These are phyloP conservation scores for Fraxinus angustifolia DNA, from an alignment of 305 asterid species.

Conservation along the genomic window DNA sequence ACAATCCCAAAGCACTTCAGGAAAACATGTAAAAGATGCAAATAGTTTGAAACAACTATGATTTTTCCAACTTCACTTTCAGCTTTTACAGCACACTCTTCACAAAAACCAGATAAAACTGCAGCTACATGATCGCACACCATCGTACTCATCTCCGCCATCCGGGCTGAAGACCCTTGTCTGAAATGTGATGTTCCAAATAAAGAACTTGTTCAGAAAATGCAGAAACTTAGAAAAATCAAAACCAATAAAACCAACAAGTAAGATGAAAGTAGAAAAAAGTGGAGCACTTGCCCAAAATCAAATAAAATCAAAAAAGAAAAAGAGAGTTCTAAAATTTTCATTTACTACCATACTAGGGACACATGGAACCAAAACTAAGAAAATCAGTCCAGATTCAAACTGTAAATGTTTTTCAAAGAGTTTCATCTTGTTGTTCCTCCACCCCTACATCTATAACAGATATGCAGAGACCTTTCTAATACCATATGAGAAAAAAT, in stretches of 20 bases:
- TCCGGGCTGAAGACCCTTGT: slow-evolving; percentile 1
- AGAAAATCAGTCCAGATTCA: neutral
- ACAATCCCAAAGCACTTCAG: neutral
- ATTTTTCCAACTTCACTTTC: neutral
- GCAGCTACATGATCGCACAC: neutral
- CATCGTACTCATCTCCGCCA: neutral
- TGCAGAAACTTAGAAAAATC: neutral
- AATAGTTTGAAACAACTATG: neutral
- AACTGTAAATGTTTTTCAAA: neutral
- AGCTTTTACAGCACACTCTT: neutral
- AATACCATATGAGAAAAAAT: neutral
- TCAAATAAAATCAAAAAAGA: neutral
- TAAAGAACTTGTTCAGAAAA: neutral
- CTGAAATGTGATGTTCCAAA: neutral
- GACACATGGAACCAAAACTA: neutral
- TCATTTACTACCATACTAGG: neutral
- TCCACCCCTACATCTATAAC: neutral
- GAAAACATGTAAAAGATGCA: neutral
- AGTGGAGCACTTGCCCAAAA: neutral
- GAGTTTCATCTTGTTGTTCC: neutral
- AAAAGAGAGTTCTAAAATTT: neutral
- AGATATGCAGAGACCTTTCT: neutral
- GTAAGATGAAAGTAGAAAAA: neutral
- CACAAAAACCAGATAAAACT: neutral
- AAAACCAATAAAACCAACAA: neutral